Conservation (phyloP, 257 asterid genomes). For the Ilex asprella region DNA sequence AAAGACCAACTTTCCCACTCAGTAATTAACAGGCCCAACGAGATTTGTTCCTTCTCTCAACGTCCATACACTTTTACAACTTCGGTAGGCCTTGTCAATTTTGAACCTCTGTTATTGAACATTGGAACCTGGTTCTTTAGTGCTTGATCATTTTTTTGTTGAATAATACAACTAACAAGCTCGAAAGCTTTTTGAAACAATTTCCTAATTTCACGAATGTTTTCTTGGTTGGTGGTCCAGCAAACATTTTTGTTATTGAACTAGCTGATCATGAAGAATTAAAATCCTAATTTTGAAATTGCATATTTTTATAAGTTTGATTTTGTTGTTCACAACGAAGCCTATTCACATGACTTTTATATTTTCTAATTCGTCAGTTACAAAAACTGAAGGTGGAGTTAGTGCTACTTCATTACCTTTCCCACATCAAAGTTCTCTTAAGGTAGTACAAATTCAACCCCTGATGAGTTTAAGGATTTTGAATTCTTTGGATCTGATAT, state of each 20-base stretch:
- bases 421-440: too few species aligned
- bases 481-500: neutral
- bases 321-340: neutral
- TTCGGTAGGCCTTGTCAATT: slow-evolving; percentile 36
- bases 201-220: too few species aligned
- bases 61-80: slow-evolving; percentile 59
- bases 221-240: too few species aligned
- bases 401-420: neutral
- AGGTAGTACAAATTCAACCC: neutral
- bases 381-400: slow-evolving; percentile 95
- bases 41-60: slow-evolving; percentile 61
- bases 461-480: neutral
- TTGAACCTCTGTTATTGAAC: neutral
- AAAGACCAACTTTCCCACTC: slow-evolving; percentile 9
- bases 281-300: too few species aligned
- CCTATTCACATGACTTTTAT: neutral
- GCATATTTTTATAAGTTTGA: neutral
- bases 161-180: too few species aligned
- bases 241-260: too few species aligned
- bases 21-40: slow-evolving; percentile 61
- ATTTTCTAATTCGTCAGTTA: slow-evolving; percentile 37
- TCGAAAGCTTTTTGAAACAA: too few species aligned
- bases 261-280: too few species aligned
- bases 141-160: too few species aligned
- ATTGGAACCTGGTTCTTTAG: too few species aligned